A percentile compares a stretch with the other conserved stretches of the same genome.
These are phyloP conservation scores for Ajuga reptans DNA, from an alignment of 305 asterid species.

Conservation along the genomic window DNA sequence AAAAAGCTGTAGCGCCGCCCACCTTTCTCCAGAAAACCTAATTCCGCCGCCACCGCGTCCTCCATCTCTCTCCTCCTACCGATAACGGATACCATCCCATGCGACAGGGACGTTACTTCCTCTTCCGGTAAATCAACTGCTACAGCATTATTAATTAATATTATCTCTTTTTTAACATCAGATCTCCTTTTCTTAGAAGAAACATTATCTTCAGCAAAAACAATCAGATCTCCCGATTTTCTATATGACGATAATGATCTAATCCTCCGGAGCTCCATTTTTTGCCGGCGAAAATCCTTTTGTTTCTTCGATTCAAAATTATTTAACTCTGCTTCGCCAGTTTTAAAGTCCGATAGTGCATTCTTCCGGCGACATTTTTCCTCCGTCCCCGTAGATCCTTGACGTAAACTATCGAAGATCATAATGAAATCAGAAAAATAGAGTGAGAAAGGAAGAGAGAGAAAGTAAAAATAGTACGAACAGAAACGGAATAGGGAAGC, in stretches of 20 bases:
- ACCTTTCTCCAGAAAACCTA: slow-evolving; percentile 33
- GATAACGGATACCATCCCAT: slow-evolving; percentile 43
- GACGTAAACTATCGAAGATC: slow-evolving; percentile 22
- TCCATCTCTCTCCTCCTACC: slow-evolving; percentile 71
- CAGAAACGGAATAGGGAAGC: not conserved
- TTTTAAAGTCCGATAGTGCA: not conserved
- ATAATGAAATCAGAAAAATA: not conserved
- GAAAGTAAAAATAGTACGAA: not conserved
- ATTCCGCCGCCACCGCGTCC: slow-evolving; percentile 52
- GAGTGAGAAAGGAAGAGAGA: not conserved
- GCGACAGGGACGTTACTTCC: slow-evolving; percentile 18
- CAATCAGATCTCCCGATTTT: not conserved
- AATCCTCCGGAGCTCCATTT: slow-evolving; percentile 23
- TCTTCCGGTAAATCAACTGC: not conserved
- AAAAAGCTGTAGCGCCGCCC: slow-evolving; percentile 36
- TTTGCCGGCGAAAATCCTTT: slow-evolving; percentile 22
- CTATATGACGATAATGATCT: slow-evolving; percentile 1
- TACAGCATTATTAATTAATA: not conserved
- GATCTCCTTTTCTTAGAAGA: slow-evolving; percentile 25
- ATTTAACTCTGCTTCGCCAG: not conserved
- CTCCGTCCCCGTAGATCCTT: slow-evolving; percentile 23
- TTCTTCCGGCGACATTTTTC: slow-evolving; percentile 10
- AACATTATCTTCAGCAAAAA: not conserved
- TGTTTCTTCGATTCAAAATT: not conserved
- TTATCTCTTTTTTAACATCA: not conserved